Conservation (phyloP, 257 asterid species). For the Solanum rostratum region DNA sequence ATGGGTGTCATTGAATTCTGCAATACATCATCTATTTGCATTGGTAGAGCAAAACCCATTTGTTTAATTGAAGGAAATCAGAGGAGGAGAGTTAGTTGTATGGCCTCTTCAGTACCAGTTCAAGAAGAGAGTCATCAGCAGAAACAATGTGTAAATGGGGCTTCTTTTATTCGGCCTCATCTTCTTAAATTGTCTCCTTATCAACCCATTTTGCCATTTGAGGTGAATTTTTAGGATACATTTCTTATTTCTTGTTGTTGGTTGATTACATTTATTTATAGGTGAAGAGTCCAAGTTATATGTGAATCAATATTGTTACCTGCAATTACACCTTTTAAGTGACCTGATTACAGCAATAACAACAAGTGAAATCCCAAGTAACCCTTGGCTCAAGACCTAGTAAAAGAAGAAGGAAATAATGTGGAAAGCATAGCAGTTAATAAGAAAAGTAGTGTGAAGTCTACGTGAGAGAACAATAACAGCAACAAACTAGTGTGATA, state of each 20-base stretch:
- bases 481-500: too few relatives aligned
- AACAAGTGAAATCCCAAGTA: too few relatives aligned
- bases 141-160: conserved; percentile 34
- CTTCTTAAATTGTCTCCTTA: conserved; percentile 72
- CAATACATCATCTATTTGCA: conserved; percentile 40
- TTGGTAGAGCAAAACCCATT: conserved; percentile 23
- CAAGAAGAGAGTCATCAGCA: conserved; percentile 31
- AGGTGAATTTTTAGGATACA: conserved; percentile 26
- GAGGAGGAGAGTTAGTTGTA: conserved; percentile 22
- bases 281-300: neutral
- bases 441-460: too few relatives aligned
- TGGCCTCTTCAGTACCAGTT: conserved; percentile 42
- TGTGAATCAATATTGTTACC: neutral
- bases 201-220: conserved; percentile 92
- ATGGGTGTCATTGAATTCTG: conserved; percentile 68
- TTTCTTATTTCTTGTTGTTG: neutral
- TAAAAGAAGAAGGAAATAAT: too few relatives aligned
- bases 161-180: conserved; percentile 70
- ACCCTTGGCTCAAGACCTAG: too few relatives aligned
- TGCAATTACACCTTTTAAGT: neutral
- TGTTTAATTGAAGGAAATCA: conserved; percentile 10
- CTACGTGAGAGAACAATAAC: too few relatives aligned
- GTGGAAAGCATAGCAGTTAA: too few relatives aligned
- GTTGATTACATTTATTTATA: neutral
- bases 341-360: too few relatives aligned